Percentiles rank a stretch among this genome's conserved stretches.
phyloP scores from a whole-genome alignment of 202 grass and related monocot species.

The Elaeis oleifera region DNA sequence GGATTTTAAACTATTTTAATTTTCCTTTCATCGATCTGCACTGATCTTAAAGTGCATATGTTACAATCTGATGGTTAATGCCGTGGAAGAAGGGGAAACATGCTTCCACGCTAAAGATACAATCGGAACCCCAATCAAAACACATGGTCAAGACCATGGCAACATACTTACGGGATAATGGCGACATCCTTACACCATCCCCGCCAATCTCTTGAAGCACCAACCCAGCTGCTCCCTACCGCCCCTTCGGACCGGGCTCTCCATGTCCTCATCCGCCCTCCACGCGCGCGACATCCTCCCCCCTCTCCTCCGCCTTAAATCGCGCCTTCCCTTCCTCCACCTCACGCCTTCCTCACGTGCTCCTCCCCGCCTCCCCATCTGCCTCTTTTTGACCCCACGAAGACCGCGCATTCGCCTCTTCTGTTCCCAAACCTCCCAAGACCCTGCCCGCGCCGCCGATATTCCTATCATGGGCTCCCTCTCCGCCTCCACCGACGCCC shows the following conservation, averaged over 20 bases:
- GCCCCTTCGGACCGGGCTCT: background rate
- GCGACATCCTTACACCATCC: background rate
- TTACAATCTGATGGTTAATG: too few species aligned
- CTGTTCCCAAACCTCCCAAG: background rate
- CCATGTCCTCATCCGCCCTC: background rate
- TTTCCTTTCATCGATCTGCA: too few species aligned
- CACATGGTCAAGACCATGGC: background rate
- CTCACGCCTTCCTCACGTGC: conserved; percentile 8
- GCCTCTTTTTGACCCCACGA: background rate
- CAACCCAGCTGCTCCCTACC: background rate
- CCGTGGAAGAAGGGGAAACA: too few species aligned
- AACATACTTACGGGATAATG: background rate
- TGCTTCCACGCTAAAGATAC: too few species aligned
- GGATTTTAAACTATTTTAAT: too few species aligned
- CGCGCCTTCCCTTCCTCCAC: background rate
- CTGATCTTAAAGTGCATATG: too few species aligned
- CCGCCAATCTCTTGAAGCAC: background rate
- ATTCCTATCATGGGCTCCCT: conserved; percentile 43
- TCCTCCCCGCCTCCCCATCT: background rate
- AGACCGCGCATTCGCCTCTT: background rate
- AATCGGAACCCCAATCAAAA: too few species aligned
- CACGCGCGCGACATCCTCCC: too few species aligned
- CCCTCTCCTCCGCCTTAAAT: background rate
- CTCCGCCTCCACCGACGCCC: conserved; percentile 1
- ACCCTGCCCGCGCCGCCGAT: background rate